Base-by-base conservation (phyloP, 2,329 filamentous ascomycete species). In the Penicillium polonicum region DNA sequence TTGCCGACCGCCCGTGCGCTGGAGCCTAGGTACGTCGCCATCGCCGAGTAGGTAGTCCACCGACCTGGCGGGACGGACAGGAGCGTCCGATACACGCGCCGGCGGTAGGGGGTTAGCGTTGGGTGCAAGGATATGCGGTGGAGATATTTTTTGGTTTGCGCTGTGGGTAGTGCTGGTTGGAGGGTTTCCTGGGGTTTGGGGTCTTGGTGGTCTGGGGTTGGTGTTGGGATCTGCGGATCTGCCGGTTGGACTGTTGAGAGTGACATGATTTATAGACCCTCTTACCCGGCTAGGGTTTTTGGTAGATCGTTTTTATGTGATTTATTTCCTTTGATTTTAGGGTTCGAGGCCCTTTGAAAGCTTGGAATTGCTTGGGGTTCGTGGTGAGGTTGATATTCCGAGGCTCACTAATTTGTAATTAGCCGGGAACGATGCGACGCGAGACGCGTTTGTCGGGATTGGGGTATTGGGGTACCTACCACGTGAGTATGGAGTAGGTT, bases 1-100 rank as follows among this genome's bases (percentile, higher is more conserved):
- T 89, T 91, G 17, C 90, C 90, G 5, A 94, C 85, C 0, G 90
- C 90, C 42, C 90, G 82, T 2, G 90, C 88, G 4, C 88, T 90
- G 23, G 89, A 91, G 12, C 79, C 73, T 17, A 93, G 81, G 57
- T 88, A 83, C 9, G 80, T 80, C 0, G 91, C 85, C 52, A 96
- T 79, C 1, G 88, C 80, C 3, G 84, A 88, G 75, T 96, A 95
- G 0, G 91, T 93, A 0, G 89, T 91, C 68, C 92, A 88, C 53
- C 80, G 80, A 33, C 91, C 91, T 17, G 77, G 74, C 0, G 92
- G 92, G 59, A 96, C 90, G 69, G 91, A 89, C 69, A 88, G 87
- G 3, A 95, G 84, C 5, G 88, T 81, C 2, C 82, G 77, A 78
- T 91, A 93, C 60, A 95, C 82, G 52, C 71, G 74, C 15, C 74